Conservation (phyloP, 176 grass and related monocot species). For the Aegilops bicornis region DNA sequence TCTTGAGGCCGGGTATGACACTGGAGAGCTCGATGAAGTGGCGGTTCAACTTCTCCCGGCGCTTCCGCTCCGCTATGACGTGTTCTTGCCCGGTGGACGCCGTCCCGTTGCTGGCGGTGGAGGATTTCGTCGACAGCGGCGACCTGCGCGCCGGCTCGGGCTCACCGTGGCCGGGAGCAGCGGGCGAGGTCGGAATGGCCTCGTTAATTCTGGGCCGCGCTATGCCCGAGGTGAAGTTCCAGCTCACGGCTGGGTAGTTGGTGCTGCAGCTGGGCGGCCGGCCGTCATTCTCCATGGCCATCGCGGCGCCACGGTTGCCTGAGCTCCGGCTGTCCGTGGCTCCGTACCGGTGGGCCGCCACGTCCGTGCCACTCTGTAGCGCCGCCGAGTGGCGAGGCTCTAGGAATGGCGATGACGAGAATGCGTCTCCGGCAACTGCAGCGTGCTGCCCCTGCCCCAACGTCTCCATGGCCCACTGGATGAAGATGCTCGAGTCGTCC, state of each 20-base stretch:
- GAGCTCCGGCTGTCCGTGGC: slow-evolving; percentile 38
- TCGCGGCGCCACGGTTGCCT: not conserved
- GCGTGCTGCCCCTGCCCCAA: slow-evolving; percentile 9
- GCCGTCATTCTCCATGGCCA: not conserved
- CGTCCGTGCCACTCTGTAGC: not conserved
- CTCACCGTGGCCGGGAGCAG: not conserved
- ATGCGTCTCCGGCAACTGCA: not conserved
- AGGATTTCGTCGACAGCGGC: not conserved
- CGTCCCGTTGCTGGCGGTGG: slow-evolving; percentile 1
- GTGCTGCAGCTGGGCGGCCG: not conserved
- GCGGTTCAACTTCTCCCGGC: slow-evolving; percentile 70
- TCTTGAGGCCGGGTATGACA: slow-evolving; percentile 63
- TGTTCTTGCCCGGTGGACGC: slow-evolving; percentile 36
- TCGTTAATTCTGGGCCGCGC: not conserved
- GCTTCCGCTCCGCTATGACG: slow-evolving; percentile 54
- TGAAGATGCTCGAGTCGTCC: slow-evolving; percentile 36
- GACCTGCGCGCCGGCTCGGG: not conserved
- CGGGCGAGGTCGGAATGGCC: not conserved
- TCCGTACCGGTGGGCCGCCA: not conserved
- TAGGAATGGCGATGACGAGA: slow-evolving; percentile 23
- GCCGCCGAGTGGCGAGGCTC: not conserved
- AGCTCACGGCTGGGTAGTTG: not conserved
- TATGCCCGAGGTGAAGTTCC: slow-evolving; percentile 26
- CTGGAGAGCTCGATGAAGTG: slow-evolving; percentile 64
- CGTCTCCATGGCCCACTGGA: slow-evolving; percentile 38